A percentile compares a stretch with the other conserved stretches of the same genome.
These are phyloP conservation scores for Chlorella ohadii DNA, from an alignment of 139 green algal genomes.

Conservation along the genomic window DNA sequence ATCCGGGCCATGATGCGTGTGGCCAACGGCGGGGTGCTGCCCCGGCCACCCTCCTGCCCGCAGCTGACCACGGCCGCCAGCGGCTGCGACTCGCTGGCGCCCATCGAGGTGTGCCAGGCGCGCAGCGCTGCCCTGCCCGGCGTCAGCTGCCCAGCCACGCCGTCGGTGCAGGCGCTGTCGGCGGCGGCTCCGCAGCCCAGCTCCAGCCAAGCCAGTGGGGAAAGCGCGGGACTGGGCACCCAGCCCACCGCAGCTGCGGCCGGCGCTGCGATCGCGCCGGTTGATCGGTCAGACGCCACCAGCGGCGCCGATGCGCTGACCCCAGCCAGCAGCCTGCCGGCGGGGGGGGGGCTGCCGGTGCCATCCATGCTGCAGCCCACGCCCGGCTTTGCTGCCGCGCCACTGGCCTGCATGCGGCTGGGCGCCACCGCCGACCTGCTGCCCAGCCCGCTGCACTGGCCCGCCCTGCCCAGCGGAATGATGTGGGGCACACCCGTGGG, in stretches of 20 bases:
- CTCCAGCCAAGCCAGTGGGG: not conserved
- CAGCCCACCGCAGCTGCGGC: not conserved
- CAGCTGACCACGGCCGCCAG: not conserved
- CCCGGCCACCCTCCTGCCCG: constrained; percentile 4
- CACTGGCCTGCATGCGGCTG: constrained; percentile 1
- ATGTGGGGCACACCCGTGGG: constrained; percentile 2
- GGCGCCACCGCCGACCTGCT: not conserved
- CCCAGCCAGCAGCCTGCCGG: not conserved
- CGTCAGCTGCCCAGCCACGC: constrained; percentile 19
- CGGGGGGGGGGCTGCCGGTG: not conserved
- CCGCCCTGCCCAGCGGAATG: not conserved
- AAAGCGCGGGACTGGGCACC: not conserved
- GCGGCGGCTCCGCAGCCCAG: not conserved
- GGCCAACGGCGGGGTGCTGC: constrained; percentile 19
- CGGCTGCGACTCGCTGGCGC: not conserved
- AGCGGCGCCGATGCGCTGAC: not conserved
- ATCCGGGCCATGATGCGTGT: constrained; percentile 6
- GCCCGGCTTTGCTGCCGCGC: not conserved
- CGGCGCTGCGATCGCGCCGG: not conserved
- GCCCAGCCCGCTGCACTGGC: not conserved
- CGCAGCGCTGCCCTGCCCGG: not conserved
- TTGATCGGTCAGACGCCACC: constrained; percentile 12
- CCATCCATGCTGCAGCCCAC: not conserved
- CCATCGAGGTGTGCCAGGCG: not conserved
- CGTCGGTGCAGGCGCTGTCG: not conserved